These are phyloP conservation scores for Puccinia polysora DNA, from an alignment of 1,284 basidiomycete genomes.

Conservation along the genomic window DNA sequence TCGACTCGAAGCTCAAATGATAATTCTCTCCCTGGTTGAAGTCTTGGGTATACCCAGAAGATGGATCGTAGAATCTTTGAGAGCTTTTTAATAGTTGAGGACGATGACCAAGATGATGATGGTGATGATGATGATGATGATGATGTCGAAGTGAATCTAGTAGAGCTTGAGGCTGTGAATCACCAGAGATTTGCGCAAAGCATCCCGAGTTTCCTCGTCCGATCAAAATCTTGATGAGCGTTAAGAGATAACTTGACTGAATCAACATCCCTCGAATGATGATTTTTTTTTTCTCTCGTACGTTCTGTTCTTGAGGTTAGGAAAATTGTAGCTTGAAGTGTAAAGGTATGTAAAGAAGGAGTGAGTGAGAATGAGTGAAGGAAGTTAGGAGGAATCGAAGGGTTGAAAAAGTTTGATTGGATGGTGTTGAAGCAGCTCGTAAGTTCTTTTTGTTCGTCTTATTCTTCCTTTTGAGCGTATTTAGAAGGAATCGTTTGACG, in stretches of 20 bases:
- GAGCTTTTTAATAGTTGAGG: slow-evolving; percentile 9
- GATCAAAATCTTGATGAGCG: background rate
- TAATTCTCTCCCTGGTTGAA: background rate
- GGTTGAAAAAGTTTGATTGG: too few relatives aligned
- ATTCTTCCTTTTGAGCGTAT: too few relatives aligned
- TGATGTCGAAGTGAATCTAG: background rate
- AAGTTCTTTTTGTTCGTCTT: background rate
- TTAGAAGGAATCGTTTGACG: too few relatives aligned
- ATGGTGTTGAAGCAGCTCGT: background rate
- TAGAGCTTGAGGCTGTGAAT: background rate
- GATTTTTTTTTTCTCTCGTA: too few relatives aligned
- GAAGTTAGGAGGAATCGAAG: background rate
- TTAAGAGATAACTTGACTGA: background rate
- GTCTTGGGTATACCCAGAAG: background rate
- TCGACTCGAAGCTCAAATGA: slow-evolving; percentile 8
- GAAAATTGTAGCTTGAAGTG: background rate
- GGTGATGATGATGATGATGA: slow-evolving; percentile 4
- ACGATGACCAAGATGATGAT: background rate
- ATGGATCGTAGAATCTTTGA: background rate
- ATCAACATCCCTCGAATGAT: too few relatives aligned
- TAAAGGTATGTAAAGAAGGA: background rate
- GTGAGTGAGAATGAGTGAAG: background rate
- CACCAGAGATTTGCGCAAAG: background rate
- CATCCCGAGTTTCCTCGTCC: background rate
- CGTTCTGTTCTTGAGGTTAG: too few relatives aligned